A percentile compares a stretch with the other conserved stretches of the same genome.
phyloP scores from a whole-genome alignment of 1,284 basidiomycete genomes.

The Neonothopanus nambi region DNA sequence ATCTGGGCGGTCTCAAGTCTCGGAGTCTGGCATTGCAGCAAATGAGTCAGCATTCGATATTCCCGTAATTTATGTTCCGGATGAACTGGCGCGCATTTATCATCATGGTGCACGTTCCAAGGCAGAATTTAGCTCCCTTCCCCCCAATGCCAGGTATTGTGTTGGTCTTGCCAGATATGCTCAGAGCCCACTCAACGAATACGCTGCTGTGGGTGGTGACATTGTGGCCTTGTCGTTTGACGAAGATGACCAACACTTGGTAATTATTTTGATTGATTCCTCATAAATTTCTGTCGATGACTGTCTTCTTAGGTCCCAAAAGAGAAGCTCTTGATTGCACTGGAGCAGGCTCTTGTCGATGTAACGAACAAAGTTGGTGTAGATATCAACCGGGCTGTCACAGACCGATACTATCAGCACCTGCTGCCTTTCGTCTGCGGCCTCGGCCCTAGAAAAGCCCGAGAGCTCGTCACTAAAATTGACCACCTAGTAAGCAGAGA shows the following conservation, averaged over 20 bases:
- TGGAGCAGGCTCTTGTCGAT: constrained; percentile 90
- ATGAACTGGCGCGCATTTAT: constrained; percentile 93
- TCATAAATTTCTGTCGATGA: constrained; percentile 14
- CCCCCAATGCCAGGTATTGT: constrained; percentile 88
- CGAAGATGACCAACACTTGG: constrained; percentile 86
- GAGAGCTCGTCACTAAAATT: constrained; percentile 83
- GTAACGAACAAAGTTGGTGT: constrained; percentile 92
- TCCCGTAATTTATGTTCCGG: constrained; percentile 83
- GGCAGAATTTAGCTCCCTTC: constrained; percentile 84
- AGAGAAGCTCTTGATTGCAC: constrained; percentile 80
- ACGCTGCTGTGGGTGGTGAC: constrained; percentile 83
- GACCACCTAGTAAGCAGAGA: constrained; percentile 56
- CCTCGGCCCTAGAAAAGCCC: constrained; percentile 93
- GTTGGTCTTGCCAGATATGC: constrained; percentile 91
- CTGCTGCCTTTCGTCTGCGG: constrained; percentile 92
- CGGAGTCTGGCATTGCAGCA: constrained; percentile 18
- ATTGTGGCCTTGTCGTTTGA: constrained; percentile 81
- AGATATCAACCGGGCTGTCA: constrained; percentile 91
- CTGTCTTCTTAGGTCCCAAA: constrained; percentile 61
- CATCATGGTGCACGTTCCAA: constrained; percentile 88
- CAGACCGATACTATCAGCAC: constrained; percentile 84
- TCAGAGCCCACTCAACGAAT: constrained; percentile 94
- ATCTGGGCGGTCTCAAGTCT: constrained; percentile 21
- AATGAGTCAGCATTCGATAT: constrained; percentile 52
- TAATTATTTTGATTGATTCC: constrained; percentile 31